These are phyloP conservation scores for Kodamaea lidongshanica DNA, from an alignment of 805 yeast species.

Conservation along the genomic window DNA sequence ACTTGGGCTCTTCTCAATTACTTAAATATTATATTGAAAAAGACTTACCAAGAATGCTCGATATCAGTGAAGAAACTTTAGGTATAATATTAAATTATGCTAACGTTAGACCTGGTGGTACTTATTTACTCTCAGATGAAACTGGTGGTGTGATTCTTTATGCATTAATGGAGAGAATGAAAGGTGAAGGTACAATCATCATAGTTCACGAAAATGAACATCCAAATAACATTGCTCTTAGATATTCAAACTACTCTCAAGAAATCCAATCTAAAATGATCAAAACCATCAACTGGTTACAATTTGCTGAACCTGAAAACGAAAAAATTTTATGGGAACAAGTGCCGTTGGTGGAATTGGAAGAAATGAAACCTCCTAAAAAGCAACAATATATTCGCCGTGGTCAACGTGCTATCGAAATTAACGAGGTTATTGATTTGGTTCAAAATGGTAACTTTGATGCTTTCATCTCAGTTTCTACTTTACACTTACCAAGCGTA, in stretches of 20 bases:
- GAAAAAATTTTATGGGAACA: constrained; percentile 44
- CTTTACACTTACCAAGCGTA: constrained; percentile 62
- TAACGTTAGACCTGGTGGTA: constrained; percentile 85
- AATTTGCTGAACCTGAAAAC: constrained; percentile 72
- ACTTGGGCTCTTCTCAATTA: constrained; percentile 63
- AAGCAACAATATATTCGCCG: constrained; percentile 64
- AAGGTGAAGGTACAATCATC: constrained; percentile 63
- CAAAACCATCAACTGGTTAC: constrained; percentile 68
- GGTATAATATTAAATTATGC: constrained; percentile 74
- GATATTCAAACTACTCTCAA: constrained; percentile 58
- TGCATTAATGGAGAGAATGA: constrained; percentile 87
- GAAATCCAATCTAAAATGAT: constrained; percentile 49
- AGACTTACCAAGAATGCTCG: constrained; percentile 65
- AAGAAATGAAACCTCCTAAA: constrained; percentile 51
- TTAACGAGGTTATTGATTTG: constrained; percentile 44
- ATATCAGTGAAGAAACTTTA: constrained; percentile 77
- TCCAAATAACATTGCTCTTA: constrained; percentile 67
- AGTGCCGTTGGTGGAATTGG: constrained; percentile 46
- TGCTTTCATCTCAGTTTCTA: constrained; percentile 66
- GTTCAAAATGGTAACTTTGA: constrained; percentile 57
- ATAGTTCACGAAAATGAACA: constrained; percentile 91
- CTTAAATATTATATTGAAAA: constrained; percentile 72
- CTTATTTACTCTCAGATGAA: constrained; percentile 82
- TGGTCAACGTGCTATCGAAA: constrained; percentile 48
- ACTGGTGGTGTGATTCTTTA: constrained; percentile 88